These are phyloP conservation scores for Ensete ventricosum DNA, from an alignment of 176 grass and related monocot species.

Conservation along the genomic window DNA sequence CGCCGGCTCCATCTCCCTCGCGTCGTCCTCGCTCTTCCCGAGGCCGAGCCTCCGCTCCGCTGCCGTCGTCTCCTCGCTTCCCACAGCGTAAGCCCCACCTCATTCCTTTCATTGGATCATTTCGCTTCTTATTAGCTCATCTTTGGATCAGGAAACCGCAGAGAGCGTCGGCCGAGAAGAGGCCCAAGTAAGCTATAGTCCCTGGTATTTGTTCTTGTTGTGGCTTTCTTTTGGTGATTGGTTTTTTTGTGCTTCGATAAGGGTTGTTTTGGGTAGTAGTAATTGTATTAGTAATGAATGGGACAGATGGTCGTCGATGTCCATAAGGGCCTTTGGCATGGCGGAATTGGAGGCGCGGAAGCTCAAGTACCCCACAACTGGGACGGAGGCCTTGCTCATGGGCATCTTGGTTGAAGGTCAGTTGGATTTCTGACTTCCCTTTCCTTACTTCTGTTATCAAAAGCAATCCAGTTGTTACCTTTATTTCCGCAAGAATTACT, in stretches of 20 bases:
- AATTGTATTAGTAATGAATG: not conserved
- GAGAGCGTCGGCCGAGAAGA: not conserved
- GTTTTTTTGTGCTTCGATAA: too few species aligned
- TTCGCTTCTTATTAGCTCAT: not conserved
- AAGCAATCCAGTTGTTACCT: not conserved
- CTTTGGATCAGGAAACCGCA: not conserved
- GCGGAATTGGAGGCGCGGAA: slow-evolving; percentile 72
- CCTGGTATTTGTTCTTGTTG: not conserved
- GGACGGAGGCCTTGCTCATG: slow-evolving; percentile 72
- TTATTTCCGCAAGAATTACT: not conserved
- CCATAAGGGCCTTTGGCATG: slow-evolving; percentile 69
- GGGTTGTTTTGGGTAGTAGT: not conserved
- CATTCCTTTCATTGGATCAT: not conserved
- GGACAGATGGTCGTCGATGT: slow-evolving; percentile 71
- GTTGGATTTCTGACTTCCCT: slow-evolving; percentile 3
- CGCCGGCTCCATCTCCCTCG: not conserved
- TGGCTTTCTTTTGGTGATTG: not conserved
- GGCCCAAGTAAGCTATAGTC: not conserved
- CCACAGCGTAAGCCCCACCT: not conserved
- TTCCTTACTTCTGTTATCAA: not conserved
- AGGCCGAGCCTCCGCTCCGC: not conserved
- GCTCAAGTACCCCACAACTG: slow-evolving; percentile 61
- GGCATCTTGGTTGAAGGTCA: slow-evolving; percentile 81
- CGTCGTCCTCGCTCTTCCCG: not conserved
- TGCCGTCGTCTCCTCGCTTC: not conserved